Evolutionary conservation across 2,329 filamentous ascomycete species (phyloP).

Genomic region (Colletotrichum godetiae): DNA sequence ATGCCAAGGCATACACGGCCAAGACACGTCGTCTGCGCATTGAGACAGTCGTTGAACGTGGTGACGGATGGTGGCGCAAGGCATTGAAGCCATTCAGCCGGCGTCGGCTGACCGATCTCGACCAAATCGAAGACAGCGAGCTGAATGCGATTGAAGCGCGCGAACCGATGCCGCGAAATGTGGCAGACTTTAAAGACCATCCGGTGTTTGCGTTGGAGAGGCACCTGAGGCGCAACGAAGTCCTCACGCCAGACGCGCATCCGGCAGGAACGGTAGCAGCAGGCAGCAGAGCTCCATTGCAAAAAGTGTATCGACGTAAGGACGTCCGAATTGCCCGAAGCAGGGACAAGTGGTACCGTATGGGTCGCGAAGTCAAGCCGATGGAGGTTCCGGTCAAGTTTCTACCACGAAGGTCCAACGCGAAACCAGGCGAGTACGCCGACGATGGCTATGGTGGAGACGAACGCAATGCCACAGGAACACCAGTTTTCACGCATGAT

Average conservation of each 20-base stretch:
- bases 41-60: constrained; percentile 66
- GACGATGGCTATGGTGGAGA: constrained; percentile 57
- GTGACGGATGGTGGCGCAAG: constrained; percentile 64
- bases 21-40: constrained; percentile 88
- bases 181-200: constrained; percentile 89
- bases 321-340: constrained; percentile 85
- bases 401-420: constrained; percentile 61
- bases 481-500: constrained; percentile 68
- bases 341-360: constrained; percentile 89
- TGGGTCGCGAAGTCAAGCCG: constrained; percentile 82
- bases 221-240: constrained; percentile 85
- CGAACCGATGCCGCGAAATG: constrained; percentile 87
- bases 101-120: constrained; percentile 68
- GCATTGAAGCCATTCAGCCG: constrained; percentile 61
- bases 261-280: constrained; percentile 82
- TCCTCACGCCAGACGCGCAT: constrained; percentile 76
- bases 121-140: constrained; percentile 86
- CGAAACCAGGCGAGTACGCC: constrained; percentile 38
- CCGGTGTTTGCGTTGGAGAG: constrained; percentile 86
- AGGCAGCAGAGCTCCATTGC: constrained; percentile 71
- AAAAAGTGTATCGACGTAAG: constrained; percentile 83
- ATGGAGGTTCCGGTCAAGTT: constrained; percentile 87
- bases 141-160: constrained; percentile 76
- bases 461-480: constrained; percentile 59
- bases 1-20: constrained; percentile 88